These are phyloP conservation scores for Peziza echinospora DNA, from an alignment of 495 filamentous ascomycete genomes.

Conservation along the genomic window DNA sequence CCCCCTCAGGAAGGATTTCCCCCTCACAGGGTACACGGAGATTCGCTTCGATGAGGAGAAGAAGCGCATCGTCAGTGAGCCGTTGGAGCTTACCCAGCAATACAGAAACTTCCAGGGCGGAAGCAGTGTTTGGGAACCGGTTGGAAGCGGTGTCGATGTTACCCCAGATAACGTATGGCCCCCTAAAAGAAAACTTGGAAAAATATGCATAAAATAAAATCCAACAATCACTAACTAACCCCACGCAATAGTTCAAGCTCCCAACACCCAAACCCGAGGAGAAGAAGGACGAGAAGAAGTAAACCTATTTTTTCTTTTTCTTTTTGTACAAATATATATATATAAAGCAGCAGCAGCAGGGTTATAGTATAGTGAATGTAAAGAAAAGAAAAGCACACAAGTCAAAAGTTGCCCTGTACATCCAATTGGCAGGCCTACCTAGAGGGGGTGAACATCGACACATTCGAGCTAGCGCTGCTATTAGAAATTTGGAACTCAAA, in stretches of 20 bases:
- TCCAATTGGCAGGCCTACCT: no score
- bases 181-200: conserved; percentile 5
- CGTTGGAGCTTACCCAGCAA: conserved; percentile 81
- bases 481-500: no score
- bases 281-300: conserved; percentile 50
- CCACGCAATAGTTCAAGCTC: conserved; percentile 47
- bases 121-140: conserved; percentile 65
- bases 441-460: no score
- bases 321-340: not conserved
- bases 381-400: no score
- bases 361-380: no score
- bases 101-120: conserved; percentile 94
- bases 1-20: conserved; percentile 94
- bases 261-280: conserved; percentile 88
- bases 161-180: conserved; percentile 49
- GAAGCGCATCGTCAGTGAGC: conserved; percentile 96
- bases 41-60: conserved; percentile 97
- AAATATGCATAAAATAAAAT: not conserved
- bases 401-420: no score
- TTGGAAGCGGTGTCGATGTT: conserved; percentile 57
- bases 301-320: not conserved
- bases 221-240: conserved; percentile 1
- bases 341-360: not conserved
- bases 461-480: no score
- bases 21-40: conserved; percentile 95